Evolutionary conservation across 139 green algal species (phyloP).

Genomic region (Chlorella sp.): DNA sequence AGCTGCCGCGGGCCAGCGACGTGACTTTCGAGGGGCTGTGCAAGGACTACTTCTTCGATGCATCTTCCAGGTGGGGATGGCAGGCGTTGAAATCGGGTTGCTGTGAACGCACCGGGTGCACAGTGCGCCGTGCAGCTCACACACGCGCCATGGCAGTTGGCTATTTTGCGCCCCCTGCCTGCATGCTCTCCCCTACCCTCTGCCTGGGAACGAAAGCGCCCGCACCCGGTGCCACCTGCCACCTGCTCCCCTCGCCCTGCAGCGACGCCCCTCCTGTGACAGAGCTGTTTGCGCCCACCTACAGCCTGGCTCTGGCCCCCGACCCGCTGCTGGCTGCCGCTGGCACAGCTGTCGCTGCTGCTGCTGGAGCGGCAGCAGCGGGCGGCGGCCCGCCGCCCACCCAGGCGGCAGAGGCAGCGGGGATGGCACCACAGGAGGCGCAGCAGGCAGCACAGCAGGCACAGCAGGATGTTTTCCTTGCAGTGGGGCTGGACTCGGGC

Average conservation of each 20-base stretch:
- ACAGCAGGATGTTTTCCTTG: slow-evolving; percentile 21
- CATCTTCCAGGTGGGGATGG: neutral
- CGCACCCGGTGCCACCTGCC: too few species aligned
- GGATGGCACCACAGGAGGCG: neutral
- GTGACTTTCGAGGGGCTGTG: slow-evolving; percentile 30
- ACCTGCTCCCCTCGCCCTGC: neutral
- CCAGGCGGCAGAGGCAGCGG: neutral
- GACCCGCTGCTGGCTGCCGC: slow-evolving; percentile 15
- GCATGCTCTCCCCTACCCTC: neutral
- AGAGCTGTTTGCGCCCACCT: slow-evolving; percentile 40
- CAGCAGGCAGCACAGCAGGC: neutral
- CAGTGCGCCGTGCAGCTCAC: neutral
- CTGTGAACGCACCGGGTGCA: neutral
- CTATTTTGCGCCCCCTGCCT: neutral
- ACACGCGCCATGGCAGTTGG: neutral
- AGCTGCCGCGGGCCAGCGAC: slow-evolving; percentile 24
- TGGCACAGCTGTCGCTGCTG: neutral
- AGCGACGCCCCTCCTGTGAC: neutral
- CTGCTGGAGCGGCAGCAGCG: neutral
- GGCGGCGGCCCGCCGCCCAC: neutral
- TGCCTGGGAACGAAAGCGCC: too few species aligned
- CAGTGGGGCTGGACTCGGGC: slow-evolving; percentile 40
- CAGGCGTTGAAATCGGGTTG: too few species aligned
- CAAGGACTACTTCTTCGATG: slow-evolving; percentile 42
- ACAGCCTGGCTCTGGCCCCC: slow-evolving; percentile 15